phyloP scores from a whole-genome alignment of 345 rosid genomes.

The Alliaria petiolata region DNA sequence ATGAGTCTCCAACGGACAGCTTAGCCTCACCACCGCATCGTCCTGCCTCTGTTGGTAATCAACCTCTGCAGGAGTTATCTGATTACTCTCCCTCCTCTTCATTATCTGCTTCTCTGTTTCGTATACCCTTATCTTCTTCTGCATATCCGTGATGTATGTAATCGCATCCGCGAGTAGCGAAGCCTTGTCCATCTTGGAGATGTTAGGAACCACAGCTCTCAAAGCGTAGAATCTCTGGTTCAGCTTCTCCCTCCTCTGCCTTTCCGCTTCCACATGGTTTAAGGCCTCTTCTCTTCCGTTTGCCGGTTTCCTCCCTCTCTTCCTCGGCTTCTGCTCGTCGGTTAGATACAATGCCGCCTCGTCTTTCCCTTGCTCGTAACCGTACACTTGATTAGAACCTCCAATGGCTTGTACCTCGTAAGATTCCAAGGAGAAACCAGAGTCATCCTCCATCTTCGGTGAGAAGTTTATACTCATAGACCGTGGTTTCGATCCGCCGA shows the following conservation, averaged over 20 bases:
- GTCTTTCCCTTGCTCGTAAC: slow-evolving; percentile 61
- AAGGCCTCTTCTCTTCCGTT: slow-evolving; percentile 96
- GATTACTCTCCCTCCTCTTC: slow-evolving; percentile 39
- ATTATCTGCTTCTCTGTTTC: slow-evolving; percentile 73
- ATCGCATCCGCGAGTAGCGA: slow-evolving; percentile 92
- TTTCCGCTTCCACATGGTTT: slow-evolving; percentile 94
- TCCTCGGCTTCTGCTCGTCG: slow-evolving; percentile 88
- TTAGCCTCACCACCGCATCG: slow-evolving; percentile 65
- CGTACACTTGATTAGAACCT: slow-evolving; percentile 52
- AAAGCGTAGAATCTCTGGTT: slow-evolving; percentile 94
- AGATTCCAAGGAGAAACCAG: slow-evolving; percentile 55
- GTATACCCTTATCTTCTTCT: slow-evolving; percentile 59
- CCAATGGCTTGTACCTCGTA: slow-evolving; percentile 44
- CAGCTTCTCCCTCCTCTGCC: slow-evolving; percentile 94
- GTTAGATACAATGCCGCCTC: slow-evolving; percentile 47
- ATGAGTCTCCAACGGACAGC: slow-evolving; percentile 73
- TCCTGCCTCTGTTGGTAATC: slow-evolving; percentile 74
- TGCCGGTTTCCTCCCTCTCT: slow-evolving; percentile 96
- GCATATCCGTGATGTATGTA: slow-evolving; percentile 77
- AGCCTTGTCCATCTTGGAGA: slow-evolving; percentile 96
- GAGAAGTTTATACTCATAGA: slow-evolving; percentile 76
- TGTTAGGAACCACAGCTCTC: slow-evolving; percentile 89
- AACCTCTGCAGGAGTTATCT: slow-evolving; percentile 46
- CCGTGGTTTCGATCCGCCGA: slow-evolving; percentile 63
- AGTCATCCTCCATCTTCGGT: slow-evolving; percentile 83